phyloP scores from a whole-genome alignment of 2,329 filamentous ascomycete genomes.

The Pezicula radicicola region DNA sequence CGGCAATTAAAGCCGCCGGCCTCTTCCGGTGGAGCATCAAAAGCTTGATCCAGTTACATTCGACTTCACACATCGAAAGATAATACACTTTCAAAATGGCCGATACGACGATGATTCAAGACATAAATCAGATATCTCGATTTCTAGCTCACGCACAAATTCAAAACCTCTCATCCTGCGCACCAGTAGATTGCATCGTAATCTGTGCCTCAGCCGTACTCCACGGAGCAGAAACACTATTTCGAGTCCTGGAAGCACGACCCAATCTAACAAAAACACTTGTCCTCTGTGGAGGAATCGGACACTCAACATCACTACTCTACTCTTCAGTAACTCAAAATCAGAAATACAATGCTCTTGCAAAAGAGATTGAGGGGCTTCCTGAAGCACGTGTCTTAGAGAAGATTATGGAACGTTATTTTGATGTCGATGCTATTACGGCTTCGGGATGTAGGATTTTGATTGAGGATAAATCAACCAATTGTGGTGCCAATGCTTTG shows the following conservation, averaged over 20 bases:
- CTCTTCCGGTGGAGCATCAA: no score
- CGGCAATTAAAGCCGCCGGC: no score
- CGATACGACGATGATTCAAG: neutral
- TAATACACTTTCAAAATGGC: no score
- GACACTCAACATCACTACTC: conserved; percentile 40
- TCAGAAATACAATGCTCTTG: conserved; percentile 24
- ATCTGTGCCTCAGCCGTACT: conserved; percentile 38
- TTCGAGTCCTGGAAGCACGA: conserved; percentile 26
- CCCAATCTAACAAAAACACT: conserved; percentile 31
- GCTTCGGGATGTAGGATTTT: conserved; percentile 30
- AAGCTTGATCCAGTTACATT: no score
- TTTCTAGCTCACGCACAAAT: conserved; percentile 29
- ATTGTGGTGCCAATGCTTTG: conserved; percentile 41
- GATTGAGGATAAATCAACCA: conserved; percentile 41
- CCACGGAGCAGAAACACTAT: conserved; percentile 31
- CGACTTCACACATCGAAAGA: no score
- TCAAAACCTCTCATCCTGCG: conserved; percentile 9
- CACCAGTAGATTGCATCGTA: conserved; percentile 33
- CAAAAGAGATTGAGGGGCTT: conserved; percentile 26
- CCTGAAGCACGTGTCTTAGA: conserved; percentile 38
- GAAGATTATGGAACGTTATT: conserved; percentile 30
- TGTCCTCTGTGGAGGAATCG: conserved; percentile 41
- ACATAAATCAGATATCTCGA: conserved; percentile 28
- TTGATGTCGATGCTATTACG: conserved; percentile 21
- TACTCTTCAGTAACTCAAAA: conserved; percentile 36